Conservation (phyloP, 352 stramenopile genomes). For the Globisporangium paroecandrum region DNA sequence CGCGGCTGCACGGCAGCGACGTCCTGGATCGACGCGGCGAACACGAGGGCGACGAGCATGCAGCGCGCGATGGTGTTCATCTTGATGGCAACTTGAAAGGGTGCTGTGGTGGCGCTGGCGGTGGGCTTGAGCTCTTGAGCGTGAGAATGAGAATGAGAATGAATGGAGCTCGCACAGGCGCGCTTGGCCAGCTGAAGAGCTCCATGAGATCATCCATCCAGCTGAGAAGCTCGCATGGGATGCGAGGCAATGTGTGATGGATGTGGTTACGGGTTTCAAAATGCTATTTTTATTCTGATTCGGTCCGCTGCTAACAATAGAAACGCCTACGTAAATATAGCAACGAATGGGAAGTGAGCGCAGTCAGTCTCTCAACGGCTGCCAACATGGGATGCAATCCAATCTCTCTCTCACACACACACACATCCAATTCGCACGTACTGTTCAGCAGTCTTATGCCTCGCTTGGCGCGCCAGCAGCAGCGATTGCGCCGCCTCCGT, state of each 20-base stretch:
- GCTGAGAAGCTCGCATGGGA: neutral
- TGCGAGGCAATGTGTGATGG: neutral
- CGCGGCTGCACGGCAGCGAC: slow-evolving; percentile 11
- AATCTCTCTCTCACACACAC: neutral
- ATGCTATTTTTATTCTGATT: slow-evolving; percentile 11
- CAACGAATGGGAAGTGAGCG: neutral
- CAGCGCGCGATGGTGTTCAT: slow-evolving; percentile 16
- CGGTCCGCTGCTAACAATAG: neutral
- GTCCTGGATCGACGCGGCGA: slow-evolving; percentile 13
- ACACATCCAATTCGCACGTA: neutral
- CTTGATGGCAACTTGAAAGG: neutral
- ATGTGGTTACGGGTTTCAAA: slow-evolving; percentile 1
- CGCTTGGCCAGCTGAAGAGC: neutral
- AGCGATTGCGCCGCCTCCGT: neutral
- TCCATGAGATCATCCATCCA: neutral
- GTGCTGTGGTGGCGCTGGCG: neutral
- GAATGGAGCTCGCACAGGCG: neutral
- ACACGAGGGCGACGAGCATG: slow-evolving; percentile 16
- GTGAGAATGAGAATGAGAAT: slow-evolving; percentile 9
- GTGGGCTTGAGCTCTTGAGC: slow-evolving; percentile 4
- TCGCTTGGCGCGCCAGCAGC: neutral
- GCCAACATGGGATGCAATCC: neutral
- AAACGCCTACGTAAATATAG: slow-evolving; percentile 6
- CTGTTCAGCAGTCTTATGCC: neutral
- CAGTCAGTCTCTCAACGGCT: neutral